Evolutionary conservation across 352 stramenopile species (phyloP).

Genomic region (Aphanomyces invadans): DNA sequence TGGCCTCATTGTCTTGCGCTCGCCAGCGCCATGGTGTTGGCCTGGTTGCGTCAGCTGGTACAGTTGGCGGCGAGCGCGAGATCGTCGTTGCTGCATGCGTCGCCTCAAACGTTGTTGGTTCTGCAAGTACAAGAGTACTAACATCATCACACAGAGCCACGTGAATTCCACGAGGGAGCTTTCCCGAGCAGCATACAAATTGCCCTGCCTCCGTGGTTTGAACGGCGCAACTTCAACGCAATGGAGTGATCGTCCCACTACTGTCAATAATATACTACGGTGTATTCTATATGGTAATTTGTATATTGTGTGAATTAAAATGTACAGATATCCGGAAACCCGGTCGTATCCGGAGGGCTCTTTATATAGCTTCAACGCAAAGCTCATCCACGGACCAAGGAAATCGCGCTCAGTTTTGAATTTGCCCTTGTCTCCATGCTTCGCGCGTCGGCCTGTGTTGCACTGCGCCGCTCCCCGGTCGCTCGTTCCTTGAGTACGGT

Average conservation of each 20-base stretch:
- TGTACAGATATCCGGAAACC: no score
- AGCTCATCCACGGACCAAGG: neutral
- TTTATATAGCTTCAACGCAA: slow-evolving; percentile 9
- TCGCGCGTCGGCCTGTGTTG: neutral
- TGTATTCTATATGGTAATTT: no score
- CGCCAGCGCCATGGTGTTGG: neutral
- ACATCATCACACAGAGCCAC: no score
- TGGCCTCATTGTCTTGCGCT: neutral
- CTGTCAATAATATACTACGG: no score
- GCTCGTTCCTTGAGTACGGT: neutral
- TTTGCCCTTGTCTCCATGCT: neutral
- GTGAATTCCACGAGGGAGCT: no score
- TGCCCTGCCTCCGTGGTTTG: no score
- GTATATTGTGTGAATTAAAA: no score
- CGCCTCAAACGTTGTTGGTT: no score
- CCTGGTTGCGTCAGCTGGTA: neutral
- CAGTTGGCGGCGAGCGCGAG: neutral
- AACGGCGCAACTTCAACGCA: neutral
- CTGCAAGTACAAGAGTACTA: no score
- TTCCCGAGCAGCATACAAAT: no score
- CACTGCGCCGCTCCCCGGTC: neutral
- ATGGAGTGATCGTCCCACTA: no score
- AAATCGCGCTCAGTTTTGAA: slow-evolving; percentile 4
- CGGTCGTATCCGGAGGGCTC: slow-evolving; percentile 5
- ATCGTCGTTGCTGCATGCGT: neutral